phyloP scores from a whole-genome alignment of 352 stramenopile species.

The Blastocystis sp. region DNA sequence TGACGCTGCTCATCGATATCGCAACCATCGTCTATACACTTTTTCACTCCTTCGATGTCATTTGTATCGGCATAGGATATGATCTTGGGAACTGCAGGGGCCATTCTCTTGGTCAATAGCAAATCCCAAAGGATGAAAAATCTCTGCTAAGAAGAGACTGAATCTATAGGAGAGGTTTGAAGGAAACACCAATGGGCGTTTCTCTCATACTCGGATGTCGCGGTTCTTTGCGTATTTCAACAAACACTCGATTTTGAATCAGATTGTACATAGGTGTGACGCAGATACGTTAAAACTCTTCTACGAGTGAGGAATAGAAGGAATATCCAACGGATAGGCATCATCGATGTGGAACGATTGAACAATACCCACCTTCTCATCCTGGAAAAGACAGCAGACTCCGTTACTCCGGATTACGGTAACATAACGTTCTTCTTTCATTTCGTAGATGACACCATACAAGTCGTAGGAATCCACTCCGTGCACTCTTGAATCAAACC shows the following conservation, averaged over 20 bases:
- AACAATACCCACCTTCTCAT: not conserved
- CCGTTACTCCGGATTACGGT: not conserved
- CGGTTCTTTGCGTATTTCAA: too few species aligned
- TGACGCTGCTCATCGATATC: constrained; percentile 5
- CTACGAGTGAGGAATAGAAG: not conserved
- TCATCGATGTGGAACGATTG: not conserved
- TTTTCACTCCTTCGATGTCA: not conserved
- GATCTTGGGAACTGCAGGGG: not conserved
- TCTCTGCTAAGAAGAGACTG: not conserved
- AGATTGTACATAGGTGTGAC: not conserved
- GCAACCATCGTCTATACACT: not conserved
- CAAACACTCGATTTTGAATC: not conserved
- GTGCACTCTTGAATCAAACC: not conserved
- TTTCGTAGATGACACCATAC: not conserved
- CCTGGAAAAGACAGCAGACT: not conserved
- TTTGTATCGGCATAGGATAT: not conserved
- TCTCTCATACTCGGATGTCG: not conserved
- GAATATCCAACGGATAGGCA: not conserved
- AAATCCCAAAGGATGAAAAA: not conserved
- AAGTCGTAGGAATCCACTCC: constrained; percentile 2
- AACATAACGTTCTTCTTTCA: not conserved
- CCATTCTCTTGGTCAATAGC: not conserved
- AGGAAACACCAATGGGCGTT: constrained; percentile 7
- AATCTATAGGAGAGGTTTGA: not conserved
- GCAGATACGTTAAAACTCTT: not conserved